These are phyloP conservation scores for Leonotis leonurus DNA, from an alignment of 257 asterid genomes.

Conservation along the genomic window DNA sequence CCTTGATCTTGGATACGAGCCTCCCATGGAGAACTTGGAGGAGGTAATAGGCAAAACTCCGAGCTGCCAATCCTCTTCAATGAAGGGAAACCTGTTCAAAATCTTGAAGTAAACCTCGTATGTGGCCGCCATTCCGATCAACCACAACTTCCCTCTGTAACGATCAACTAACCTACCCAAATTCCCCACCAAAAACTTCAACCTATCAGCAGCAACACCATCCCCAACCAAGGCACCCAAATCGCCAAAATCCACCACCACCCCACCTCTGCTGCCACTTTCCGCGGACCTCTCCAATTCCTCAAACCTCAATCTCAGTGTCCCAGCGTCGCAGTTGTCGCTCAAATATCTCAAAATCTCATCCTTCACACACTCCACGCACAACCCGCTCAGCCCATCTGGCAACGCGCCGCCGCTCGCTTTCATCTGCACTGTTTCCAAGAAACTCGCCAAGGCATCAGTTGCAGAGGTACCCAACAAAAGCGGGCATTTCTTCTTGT, in stretches of 20 bases:
- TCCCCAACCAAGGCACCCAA: slow-evolving; percentile 34
- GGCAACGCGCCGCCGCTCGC: slow-evolving; percentile 37
- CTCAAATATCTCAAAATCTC: slow-evolving; percentile 44
- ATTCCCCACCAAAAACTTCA: slow-evolving; percentile 37
- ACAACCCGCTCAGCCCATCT: slow-evolving; percentile 37
- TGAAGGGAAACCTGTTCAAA: slow-evolving; percentile 53
- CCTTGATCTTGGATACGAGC: slow-evolving; percentile 81
- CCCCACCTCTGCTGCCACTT: slow-evolving; percentile 36
- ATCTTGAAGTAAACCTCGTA: slow-evolving; percentile 60
- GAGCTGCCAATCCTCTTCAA: slow-evolving; percentile 72
- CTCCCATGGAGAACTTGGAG: slow-evolving; percentile 40
- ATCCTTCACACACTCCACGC: slow-evolving; percentile 43
- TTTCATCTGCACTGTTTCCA: slow-evolving; percentile 36
- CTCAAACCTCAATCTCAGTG: slow-evolving; percentile 41
- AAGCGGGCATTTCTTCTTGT: slow-evolving; percentile 53
- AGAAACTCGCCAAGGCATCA: slow-evolving; percentile 46
- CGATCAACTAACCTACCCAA: slow-evolving; percentile 37
- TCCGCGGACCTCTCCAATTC: slow-evolving; percentile 38
- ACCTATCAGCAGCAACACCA: slow-evolving; percentile 28
- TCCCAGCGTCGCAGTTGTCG: slow-evolving; percentile 45
- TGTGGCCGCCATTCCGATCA: slow-evolving; percentile 54
- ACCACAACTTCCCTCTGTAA: slow-evolving; percentile 47
- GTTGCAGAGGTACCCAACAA: slow-evolving; percentile 57
- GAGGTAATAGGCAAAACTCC: slow-evolving; percentile 69
- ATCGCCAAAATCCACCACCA: slow-evolving; percentile 63